Evolutionary conservation across 1,284 basidiomycete genomes (phyloP).

Genomic region (Ganoderma meredithae): DNA sequence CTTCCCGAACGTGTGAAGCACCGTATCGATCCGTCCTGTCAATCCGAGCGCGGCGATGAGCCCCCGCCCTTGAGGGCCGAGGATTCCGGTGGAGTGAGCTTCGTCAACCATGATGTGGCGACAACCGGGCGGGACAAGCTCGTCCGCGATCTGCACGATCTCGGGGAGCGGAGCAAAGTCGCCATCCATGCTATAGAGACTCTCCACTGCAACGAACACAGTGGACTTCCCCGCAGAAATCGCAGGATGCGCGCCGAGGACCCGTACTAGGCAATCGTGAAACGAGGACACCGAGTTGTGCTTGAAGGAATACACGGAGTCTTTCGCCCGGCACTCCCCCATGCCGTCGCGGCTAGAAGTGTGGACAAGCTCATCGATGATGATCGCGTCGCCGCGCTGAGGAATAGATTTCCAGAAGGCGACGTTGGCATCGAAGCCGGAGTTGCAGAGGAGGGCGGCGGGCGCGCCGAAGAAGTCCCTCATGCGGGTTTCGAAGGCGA

Average conservation of each 20-base stretch:
- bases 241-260: constrained; percentile 39
- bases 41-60: constrained; percentile 66
- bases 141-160: constrained; percentile 43
- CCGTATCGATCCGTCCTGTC: constrained; percentile 53
- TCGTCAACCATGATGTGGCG: constrained; percentile 82
- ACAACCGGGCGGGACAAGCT: constrained; percentile 59
- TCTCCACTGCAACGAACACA: constrained; percentile 66
- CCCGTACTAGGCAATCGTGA: constrained; percentile 42
- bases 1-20: constrained; percentile 72
- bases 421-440: constrained; percentile 75
- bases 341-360: constrained; percentile 92
- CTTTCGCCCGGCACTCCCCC: constrained; percentile 60
- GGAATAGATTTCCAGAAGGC: constrained; percentile 80
- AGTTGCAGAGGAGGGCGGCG: constrained; percentile 86
- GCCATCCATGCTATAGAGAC: constrained; percentile 89
- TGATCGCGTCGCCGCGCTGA: constrained; percentile 76
- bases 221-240: constrained; percentile 48
- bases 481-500: constrained; percentile 51
- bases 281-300: constrained; percentile 68
- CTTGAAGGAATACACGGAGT: constrained; percentile 54
- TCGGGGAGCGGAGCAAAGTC: constrained; percentile 79
- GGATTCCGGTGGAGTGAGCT: constrained; percentile 83
- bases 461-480: constrained; percentile 65
- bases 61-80: constrained; percentile 81
- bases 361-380: constrained; percentile 90